These are phyloP conservation scores for Acorus calamus DNA, from an alignment of 106 monocot genomes.

Conservation along the genomic window DNA sequence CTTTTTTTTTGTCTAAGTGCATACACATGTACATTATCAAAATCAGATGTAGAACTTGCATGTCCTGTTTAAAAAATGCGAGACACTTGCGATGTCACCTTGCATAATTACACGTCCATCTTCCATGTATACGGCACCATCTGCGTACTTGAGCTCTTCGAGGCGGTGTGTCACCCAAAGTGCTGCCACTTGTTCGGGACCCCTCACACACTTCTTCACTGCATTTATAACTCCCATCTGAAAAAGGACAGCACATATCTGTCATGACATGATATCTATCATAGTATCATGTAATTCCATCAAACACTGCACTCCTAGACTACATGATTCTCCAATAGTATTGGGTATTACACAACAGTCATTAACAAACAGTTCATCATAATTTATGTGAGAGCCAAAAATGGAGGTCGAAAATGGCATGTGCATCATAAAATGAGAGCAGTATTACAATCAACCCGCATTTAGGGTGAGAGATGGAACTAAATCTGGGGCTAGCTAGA, in stretches of 20 bases:
- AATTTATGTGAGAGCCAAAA: no score
- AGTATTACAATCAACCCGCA: no score
- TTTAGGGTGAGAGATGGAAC: no score
- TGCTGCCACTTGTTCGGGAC: constrained; percentile 64
- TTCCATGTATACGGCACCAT: constrained; percentile 90
- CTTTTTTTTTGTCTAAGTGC: background rate
- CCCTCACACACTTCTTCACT: constrained; percentile 56
- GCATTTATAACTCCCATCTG: constrained; percentile 93
- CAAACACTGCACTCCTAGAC: background rate
- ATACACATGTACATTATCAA: constrained; percentile 14
- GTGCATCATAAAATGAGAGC: no score
- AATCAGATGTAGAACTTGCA: constrained; percentile 26
- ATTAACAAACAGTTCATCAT: no score
- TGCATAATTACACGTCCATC: constrained; percentile 70
- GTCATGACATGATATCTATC: background rate
- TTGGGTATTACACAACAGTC: no score
- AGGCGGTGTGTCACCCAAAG: constrained; percentile 97
- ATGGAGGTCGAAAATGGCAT: no score
- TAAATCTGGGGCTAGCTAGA: no score
- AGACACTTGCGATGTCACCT: constrained; percentile 29
- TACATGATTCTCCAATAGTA: background rate
- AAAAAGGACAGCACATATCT: background rate
- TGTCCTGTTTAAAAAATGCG: constrained; percentile 40
- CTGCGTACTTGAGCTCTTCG: constrained; percentile 85
- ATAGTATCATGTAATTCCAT: background rate